phyloP scores from a whole-genome alignment of 176 grass and related monocot species.

The Phoenix dactylifera region DNA sequence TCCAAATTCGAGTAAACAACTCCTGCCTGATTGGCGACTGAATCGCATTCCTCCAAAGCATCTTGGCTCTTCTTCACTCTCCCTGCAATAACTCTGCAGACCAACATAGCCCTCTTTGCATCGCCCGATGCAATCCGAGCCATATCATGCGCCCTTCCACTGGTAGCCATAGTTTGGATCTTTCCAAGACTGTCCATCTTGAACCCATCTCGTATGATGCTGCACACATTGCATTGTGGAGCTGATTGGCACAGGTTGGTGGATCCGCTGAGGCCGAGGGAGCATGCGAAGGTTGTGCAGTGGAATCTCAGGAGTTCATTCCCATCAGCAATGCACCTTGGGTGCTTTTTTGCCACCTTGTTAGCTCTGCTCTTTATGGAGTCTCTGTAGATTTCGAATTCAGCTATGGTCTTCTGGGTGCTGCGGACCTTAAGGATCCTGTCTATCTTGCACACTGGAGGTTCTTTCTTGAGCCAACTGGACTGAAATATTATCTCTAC shows the following conservation, averaged over 20 bases:
- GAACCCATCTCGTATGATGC: slow-evolving; percentile 69
- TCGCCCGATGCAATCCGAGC: background rate
- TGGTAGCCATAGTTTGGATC: slow-evolving; percentile 59
- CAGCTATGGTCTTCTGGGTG: slow-evolving; percentile 40
- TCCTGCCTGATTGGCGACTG: slow-evolving; percentile 27
- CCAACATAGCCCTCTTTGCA: slow-evolving; percentile 63
- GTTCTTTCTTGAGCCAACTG: slow-evolving; percentile 62
- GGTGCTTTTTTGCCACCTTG: slow-evolving; percentile 38
- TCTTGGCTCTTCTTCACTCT: slow-evolving; percentile 45
- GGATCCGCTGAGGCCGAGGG: slow-evolving; percentile 26
- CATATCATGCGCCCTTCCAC: slow-evolving; percentile 48
- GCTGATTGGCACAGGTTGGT: slow-evolving; percentile 39
- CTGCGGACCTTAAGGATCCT: slow-evolving; percentile 64
- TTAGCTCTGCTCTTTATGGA: slow-evolving; percentile 47
- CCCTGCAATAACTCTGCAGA: slow-evolving; percentile 90
- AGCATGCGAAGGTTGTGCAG: slow-evolving; percentile 54
- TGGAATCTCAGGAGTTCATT: slow-evolving; percentile 85
- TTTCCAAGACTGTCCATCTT: slow-evolving; percentile 43
- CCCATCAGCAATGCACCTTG: slow-evolving; percentile 77
- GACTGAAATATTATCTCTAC: slow-evolving; percentile 97
- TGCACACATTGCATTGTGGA: slow-evolving; percentile 45
- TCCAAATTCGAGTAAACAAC: slow-evolving; percentile 38
- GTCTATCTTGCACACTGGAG: slow-evolving; percentile 56
- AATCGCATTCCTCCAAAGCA: slow-evolving; percentile 34
- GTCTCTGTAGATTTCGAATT: slow-evolving; percentile 82